Conservation (phyloP, 768 basidiomycete species). For the Lactifluus piperatus region DNA sequence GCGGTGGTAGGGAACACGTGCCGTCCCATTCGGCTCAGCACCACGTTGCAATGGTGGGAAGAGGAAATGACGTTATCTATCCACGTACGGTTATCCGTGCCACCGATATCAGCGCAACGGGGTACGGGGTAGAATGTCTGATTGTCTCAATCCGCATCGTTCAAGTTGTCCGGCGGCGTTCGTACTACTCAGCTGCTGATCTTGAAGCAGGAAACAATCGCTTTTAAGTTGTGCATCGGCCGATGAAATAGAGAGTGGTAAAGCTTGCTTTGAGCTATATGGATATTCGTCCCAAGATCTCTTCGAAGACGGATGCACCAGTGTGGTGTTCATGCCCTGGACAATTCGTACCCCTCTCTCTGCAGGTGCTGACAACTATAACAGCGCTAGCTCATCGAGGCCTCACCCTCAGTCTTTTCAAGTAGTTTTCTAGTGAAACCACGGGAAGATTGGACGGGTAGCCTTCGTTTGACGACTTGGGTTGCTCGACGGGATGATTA, state of each 20-base stretch:
- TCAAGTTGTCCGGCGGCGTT: conserved; percentile 21
- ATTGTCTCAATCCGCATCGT: too few relatives aligned
- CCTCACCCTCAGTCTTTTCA: too few relatives aligned
- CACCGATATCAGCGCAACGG: neutral
- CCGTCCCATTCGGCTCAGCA: neutral
- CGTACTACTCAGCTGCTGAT: conserved; percentile 33
- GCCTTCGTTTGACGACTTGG: too few relatives aligned
- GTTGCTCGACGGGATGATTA: too few relatives aligned
- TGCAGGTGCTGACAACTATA: too few relatives aligned
- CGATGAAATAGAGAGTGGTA: neutral
- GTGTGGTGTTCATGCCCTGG: too few relatives aligned
- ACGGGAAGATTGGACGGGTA: too few relatives aligned
- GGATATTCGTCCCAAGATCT: neutral
- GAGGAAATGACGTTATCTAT: neutral
- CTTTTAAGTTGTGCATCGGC: conserved; percentile 22
- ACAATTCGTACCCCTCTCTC: too few relatives aligned
- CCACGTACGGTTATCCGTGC: neutral
- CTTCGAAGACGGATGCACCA: neutral
- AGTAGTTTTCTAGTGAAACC: too few relatives aligned
- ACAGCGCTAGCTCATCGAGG: too few relatives aligned
- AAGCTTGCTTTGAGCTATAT: neutral
- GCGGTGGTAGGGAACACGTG: neutral
- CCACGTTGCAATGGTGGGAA: neutral
- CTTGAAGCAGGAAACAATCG: conserved; percentile 40
- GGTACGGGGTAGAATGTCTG: neutral